A percentile compares a stretch with the other conserved stretches of the same genome.
These are phyloP conservation scores for Paramecium pentaurelia DNA, from an alignment of 73 alveolate species.

Conservation along the genomic window DNA sequence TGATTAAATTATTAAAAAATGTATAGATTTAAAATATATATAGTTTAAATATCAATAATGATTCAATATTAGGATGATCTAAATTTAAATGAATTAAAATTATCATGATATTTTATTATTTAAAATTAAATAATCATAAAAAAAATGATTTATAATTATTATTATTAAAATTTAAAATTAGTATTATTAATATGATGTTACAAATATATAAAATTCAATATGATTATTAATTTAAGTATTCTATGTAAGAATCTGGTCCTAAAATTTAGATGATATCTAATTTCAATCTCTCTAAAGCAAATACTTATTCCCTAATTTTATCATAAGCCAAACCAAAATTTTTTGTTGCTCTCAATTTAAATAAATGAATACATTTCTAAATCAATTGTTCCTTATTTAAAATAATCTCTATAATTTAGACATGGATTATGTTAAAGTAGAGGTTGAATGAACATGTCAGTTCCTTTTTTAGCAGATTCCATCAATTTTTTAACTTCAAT, in stretches of 20 bases:
- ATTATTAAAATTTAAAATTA: not conserved
- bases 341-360: not conserved
- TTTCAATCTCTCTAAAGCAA: not conserved
- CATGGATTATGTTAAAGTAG: not conserved
- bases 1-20: not conserved
- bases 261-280: not conserved
- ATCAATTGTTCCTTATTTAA: not conserved
- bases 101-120: not conserved
- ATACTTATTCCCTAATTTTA: not conserved
- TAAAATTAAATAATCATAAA: not conserved
- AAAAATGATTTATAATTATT: too few relatives aligned
- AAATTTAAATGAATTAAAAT: not conserved
- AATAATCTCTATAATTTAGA: not conserved
- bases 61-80: not conserved
- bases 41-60: not conserved
- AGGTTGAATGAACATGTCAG: not conserved
- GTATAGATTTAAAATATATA: not conserved
- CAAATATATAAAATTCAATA: not conserved
- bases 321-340: slow-evolving; percentile 1
- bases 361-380: not conserved
- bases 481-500: not conserved
- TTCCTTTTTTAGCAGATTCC: slow-evolving; percentile 24
- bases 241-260: not conserved
- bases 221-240: not conserved
- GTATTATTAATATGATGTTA: not conserved